These are phyloP conservation scores for Monilinia fructigena DNA, from an alignment of 2,329 filamentous ascomycete species.

Conservation along the genomic window DNA sequence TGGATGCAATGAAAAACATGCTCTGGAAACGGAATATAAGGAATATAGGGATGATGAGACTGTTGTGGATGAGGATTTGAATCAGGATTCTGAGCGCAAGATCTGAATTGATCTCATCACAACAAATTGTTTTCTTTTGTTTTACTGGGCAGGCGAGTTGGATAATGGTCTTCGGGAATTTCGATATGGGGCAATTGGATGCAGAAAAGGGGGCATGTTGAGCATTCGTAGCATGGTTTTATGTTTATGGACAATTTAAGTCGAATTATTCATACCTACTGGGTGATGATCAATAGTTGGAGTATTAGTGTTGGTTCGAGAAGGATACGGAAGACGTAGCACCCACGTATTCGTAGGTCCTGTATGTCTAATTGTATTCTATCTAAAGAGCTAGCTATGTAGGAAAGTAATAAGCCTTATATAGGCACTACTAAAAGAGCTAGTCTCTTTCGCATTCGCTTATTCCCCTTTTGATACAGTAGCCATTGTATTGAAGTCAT, in stretches of 20 bases:
- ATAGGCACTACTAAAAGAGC: too few relatives aligned
- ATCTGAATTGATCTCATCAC: not conserved
- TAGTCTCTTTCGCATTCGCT: too few relatives aligned
- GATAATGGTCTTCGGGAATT: not conserved
- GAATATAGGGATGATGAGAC: slow-evolving; percentile 17
- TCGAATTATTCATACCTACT: not conserved
- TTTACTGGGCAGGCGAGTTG: not conserved
- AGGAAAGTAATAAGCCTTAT: too few relatives aligned
- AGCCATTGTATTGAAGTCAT: too few relatives aligned
- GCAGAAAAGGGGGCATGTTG: not conserved
- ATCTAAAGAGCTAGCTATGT: too few relatives aligned
- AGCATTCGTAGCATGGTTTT: slow-evolving; percentile 1
- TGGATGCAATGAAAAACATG: not conserved
- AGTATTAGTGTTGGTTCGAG: too few relatives aligned
- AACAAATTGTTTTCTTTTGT: not conserved
- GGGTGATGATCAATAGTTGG: not conserved
- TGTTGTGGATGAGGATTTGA: slow-evolving; percentile 13
- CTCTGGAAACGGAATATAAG: not conserved
- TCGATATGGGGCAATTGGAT: not conserved
- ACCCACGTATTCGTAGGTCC: too few relatives aligned
- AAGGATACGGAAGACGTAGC: too few relatives aligned
- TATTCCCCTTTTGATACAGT: too few relatives aligned
- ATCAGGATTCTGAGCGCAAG: not conserved
- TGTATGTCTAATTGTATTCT: too few relatives aligned
- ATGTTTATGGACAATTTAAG: not conserved